phyloP scores from a whole-genome alignment of 1,284 basidiomycete species.

The Somion occarium region DNA sequence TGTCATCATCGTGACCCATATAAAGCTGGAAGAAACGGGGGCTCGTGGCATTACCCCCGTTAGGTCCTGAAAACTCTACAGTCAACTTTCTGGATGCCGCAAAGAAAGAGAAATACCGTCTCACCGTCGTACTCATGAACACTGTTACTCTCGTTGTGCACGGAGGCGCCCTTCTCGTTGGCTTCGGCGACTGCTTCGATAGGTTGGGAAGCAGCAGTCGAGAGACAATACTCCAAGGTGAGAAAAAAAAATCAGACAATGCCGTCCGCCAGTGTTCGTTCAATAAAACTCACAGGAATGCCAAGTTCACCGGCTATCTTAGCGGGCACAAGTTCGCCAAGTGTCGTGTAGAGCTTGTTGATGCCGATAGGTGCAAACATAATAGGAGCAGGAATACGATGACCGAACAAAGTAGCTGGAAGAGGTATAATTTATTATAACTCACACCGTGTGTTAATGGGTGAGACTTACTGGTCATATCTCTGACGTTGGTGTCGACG shows the following conservation, averaged over 20 bases:
- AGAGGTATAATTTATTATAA: neutral
- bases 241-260: no score
- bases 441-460: neutral
- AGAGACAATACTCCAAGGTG: slow-evolving; percentile 56
- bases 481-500: slow-evolving; percentile 54
- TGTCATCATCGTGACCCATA: slow-evolving; percentile 52
- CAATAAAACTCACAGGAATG: slow-evolving; percentile 34
- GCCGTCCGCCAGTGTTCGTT: no score
- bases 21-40: slow-evolving; percentile 60
- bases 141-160: slow-evolving; percentile 35
- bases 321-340: slow-evolving; percentile 51
- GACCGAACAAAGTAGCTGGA: slow-evolving; percentile 46
- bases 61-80: slow-evolving; percentile 20
- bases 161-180: slow-evolving; percentile 37
- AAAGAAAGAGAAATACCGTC: neutral
- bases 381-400: slow-evolving; percentile 48
- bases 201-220: slow-evolving; percentile 47
- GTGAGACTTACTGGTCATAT: slow-evolving; percentile 39
- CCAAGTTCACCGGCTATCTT: slow-evolving; percentile 52
- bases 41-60: slow-evolving; percentile 34
- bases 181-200: slow-evolving; percentile 51
- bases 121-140: slow-evolving; percentile 29
- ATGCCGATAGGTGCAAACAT: slow-evolving; percentile 56
- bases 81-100: neutral
- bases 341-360: slow-evolving; percentile 49